Base-by-base conservation (phyloP, 495 filamentous ascomycete species). In the Pyronema domesticum region DNA sequence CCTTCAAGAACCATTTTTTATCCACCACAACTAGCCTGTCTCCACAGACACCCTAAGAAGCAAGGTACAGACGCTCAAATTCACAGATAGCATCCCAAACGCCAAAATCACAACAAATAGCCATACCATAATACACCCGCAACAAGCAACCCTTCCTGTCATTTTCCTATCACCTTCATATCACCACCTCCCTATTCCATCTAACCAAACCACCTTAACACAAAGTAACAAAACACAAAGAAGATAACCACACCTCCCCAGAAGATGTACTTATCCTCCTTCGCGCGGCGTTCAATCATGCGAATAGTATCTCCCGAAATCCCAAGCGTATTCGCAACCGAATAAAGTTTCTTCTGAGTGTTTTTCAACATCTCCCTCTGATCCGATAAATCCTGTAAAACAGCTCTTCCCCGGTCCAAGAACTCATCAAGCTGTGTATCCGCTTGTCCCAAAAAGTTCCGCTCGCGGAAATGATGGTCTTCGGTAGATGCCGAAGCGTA, bases 241-340 rank as follows among this genome's bases (percentile, higher is more conserved):
- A 98, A 98, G n/a, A 89, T 65, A 36, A 93, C 67, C 17, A 93
- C 86, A 0, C 91, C 87, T 11, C 67, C 82, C 78, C 83, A 84
- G 68, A 98, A 98, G 30, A 98, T 93, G 89, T 89, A 96, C 70
- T 95, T 95, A 62, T 98, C 91, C 73, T 95, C 80, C 68, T 77
- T 82, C 51, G 91, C 89, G 57, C 91, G 75, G 62, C 91, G 72
- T 68, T 96, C 89, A 48, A 98, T 74, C 85, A 89, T 95, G 11
- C 93, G 77, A 54, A 98, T 98, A 5, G 91, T 98, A 66, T 96
- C 93, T 33, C 89, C 88, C 67, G 82, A 88, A 37, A 98, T 76
- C 7, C 91, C 91, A 57, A 98, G 69, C 33, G 93, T 96, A 63
- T 94, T 96, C 6, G 85, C 91, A 17, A 94, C 86, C 65, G 78